Evolutionary conservation across 169 alveolate genomes (phyloP), one percentile per base, ranked within the genome.

Genomic region (Plasmodium coatneyi): DNA sequence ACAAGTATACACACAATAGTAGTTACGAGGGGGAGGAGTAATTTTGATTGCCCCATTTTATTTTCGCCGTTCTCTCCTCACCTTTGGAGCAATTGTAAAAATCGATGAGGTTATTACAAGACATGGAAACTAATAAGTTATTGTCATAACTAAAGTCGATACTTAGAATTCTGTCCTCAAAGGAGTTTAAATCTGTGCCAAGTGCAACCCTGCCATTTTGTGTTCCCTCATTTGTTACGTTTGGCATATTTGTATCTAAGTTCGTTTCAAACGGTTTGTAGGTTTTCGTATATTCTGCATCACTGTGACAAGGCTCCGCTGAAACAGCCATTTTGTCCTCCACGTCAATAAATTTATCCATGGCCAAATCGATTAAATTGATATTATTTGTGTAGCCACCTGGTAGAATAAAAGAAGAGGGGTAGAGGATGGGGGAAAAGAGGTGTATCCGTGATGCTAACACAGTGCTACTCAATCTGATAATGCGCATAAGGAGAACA

Each of bases 71-170:
- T 22, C 28, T 79, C 46, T 43, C 52, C 71, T 41, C 32, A 89
- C 94, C 94, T 60, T 89, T 79, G n/a, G 94, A 89, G 30, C 90
- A 89, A 79, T 89, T 89, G 71, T 89, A 89, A 89, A 89, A 89
- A 89, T 89, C 94, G 30, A 89, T 89, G 89, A 39, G 80, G 41
- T 66, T 89, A 49, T 89, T 43, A 79, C 90, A 89, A 39, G 82
- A 60, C 82, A 79, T 80, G 36, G 94, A 79, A 79, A 89, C 94
- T 80, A 89, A 79, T 19, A 89, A 79, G 72, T 89, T 89, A 60
- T 89, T 89, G 54, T 89, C 94, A 79, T 89, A 89, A 79, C 94
- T 89, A 19, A 89, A 89, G 71, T 89, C 94, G 30, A 89, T 89
- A 66, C 72, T 78, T 79, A 89, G 60, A 46, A 89, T 78, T 89